Conservation (phyloP, 306 rosid genomes). For the Rosa lucieae region DNA sequence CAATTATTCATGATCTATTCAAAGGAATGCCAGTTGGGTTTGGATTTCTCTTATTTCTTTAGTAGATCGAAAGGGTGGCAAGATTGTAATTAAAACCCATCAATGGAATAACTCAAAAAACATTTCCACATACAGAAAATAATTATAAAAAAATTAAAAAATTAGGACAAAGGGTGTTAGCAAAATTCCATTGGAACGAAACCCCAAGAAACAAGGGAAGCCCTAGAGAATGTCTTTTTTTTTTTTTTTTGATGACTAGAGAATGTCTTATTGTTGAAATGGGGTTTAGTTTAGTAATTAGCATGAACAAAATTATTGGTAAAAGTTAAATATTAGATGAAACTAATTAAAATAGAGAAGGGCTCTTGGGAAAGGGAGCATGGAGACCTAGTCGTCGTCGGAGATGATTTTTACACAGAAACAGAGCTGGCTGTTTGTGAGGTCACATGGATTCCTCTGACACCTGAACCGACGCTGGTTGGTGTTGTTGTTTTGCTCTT, state of each 20-base stretch:
- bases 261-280: slow-evolving; percentile 55
- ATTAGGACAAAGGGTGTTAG: slow-evolving; percentile 27
- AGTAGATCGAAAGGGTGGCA: slow-evolving; percentile 29
- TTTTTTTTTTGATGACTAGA: neutral
- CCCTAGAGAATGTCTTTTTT: slow-evolving; percentile 52
- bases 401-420: slow-evolving; percentile 35
- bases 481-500: slow-evolving; percentile 6
- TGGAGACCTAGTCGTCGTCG: slow-evolving; percentile 28
- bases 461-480: slow-evolving; percentile 37
- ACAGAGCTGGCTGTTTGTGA: slow-evolving; percentile 48
- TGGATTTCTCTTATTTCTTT: slow-evolving; percentile 32
- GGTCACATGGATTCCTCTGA: slow-evolving; percentile 94
- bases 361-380: slow-evolving; percentile 40
- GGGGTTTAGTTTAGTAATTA: slow-evolving; percentile 18
- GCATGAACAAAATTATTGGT: slow-evolving; percentile 1
- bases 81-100: slow-evolving; percentile 3
- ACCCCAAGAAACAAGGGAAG: slow-evolving; percentile 35
- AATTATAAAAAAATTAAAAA: slow-evolving; percentile 8
- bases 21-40: slow-evolving; percentile 65
- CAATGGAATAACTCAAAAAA: slow-evolving; percentile 26
- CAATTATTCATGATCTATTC: slow-evolving; percentile 46
- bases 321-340: neutral
- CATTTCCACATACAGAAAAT: neutral
- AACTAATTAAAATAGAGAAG: neutral
- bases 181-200: slow-evolving; percentile 40